These are phyloP conservation scores for Blumeria graminis DNA, from an alignment of 2,329 filamentous ascomycete genomes.

Conservation along the genomic window DNA sequence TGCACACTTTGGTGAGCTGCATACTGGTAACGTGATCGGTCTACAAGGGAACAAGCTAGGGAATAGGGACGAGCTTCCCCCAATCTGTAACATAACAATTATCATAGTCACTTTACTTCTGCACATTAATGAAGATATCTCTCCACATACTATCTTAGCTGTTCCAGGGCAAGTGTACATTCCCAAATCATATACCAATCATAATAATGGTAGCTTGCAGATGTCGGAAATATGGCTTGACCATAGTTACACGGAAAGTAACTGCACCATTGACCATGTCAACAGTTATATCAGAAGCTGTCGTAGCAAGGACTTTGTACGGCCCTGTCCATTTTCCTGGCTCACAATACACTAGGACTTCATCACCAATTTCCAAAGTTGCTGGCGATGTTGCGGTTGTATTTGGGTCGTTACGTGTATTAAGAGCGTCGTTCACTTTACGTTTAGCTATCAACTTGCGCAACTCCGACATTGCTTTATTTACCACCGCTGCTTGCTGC, in stretches of 20 bases:
- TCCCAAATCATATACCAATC: too few species aligned
- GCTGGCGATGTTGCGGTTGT: background rate
- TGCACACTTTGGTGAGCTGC: too few species aligned
- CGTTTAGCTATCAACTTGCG: background rate
- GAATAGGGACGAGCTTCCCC: too few species aligned
- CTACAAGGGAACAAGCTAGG: too few species aligned
- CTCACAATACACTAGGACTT: background rate
- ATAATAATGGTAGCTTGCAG: background rate
- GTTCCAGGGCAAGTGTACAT: too few species aligned
- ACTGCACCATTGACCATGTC: background rate
- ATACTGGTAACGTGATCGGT: too few species aligned
- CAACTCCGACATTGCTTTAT: background rate
- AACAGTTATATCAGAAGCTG: background rate
- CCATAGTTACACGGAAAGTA: background rate
- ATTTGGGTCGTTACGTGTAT: background rate
- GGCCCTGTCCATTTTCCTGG: background rate
- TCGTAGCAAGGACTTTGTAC: background rate
- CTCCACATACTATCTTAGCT: too few species aligned
- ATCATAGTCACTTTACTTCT: too few species aligned
- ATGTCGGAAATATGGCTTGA: background rate
- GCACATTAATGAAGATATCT: too few species aligned
- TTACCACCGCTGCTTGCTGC: background rate
- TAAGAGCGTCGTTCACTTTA: background rate
- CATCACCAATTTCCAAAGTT: background rate
- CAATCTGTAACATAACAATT: too few species aligned